Base-by-base conservation (phyloP, 495 filamentous ascomycete species). In the Chaetomium fimeti region DNA sequence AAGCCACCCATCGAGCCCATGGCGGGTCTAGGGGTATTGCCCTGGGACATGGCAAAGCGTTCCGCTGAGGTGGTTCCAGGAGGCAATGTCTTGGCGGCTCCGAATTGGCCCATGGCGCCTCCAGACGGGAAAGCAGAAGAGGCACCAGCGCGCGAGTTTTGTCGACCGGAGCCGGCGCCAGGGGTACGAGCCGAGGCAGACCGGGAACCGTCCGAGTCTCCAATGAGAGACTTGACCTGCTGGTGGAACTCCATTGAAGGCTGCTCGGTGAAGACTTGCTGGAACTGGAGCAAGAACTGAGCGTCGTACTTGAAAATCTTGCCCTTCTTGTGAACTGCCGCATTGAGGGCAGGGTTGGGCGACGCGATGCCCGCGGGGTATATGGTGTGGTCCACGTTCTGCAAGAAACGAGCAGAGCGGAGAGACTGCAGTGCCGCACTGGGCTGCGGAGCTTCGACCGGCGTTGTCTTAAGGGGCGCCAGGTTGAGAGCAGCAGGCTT, bases 241-340 rank as follows among this genome's bases (percentile, higher is more conserved):
- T 83, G 77, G 60, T 92, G 88, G 87, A 96, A 98, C 68, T 97
- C 92, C 16, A 91, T 67, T 2, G 91, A 93, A 12, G 94, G 94
- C 76, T 97, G 96, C 77, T 98, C 94, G 60, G 88, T 94, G 78
- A 96, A 99, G 2, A 92, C 90, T 58, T 80, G 79, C 79, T 97
- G 88, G 83, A 99, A 99, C 72, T 99, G 95, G n/a, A 98, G 82
- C 76, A 99, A 80, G 83, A 99, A 99, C 55, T 91, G 86, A 62
- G 90, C 89, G 74, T 97, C 91, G 78, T 99, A 99, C 72, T 93
- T 91, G 83, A 96, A 96, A 24, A 81, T 81, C 71, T 90, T 92
- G 68, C 88, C 86, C 66, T 89, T 89, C 61, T 81, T 84, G 5
- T 89, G 83, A 20, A 89, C 87, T 53, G 80, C 87, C 29, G 84